phyloP scores from a whole-genome alignment of 495 filamentous ascomycete species.

The Penicillium paradoxum region DNA sequence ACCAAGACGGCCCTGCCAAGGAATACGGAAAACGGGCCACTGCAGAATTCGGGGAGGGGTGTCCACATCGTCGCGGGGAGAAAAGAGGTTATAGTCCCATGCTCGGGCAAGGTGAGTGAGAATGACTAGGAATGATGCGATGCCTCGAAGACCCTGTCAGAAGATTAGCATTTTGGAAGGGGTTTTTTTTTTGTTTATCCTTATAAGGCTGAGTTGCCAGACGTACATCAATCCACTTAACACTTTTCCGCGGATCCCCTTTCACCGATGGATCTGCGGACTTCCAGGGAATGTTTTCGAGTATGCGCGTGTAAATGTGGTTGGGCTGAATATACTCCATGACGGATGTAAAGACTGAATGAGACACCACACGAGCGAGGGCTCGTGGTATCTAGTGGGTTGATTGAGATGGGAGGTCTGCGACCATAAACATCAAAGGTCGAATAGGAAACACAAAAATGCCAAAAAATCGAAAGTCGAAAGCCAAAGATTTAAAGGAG shows the following conservation, averaged over 20 bases:
- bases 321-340: slow-evolving; percentile 24
- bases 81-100: slow-evolving; percentile 56
- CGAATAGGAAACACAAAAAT: background rate
- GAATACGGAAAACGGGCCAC: slow-evolving; percentile 56
- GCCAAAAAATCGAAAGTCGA: background rate
- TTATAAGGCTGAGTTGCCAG: background rate
- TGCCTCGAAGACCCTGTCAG: slow-evolving; percentile 59
- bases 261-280: slow-evolving; percentile 26
- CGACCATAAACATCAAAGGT: background rate
- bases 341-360: background rate
- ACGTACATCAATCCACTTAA: slow-evolving; percentile 70
- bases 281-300: slow-evolving; percentile 30
- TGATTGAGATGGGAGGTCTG: background rate
- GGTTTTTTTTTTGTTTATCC: too few relatives aligned
- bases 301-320: slow-evolving; percentile 31
- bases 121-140: slow-evolving; percentile 61
- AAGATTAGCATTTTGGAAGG: background rate
- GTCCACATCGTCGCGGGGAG: slow-evolving; percentile 46
- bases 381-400: slow-evolving; percentile 1
- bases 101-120: slow-evolving; percentile 61
- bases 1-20: slow-evolving; percentile 60
- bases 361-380: background rate
- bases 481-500: background rate
- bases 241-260: slow-evolving; percentile 50
- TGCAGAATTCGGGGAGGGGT: slow-evolving; percentile 51